Conservation (phyloP, 768 basidiomycete genomes). For the Clathrus columnatus region DNA sequence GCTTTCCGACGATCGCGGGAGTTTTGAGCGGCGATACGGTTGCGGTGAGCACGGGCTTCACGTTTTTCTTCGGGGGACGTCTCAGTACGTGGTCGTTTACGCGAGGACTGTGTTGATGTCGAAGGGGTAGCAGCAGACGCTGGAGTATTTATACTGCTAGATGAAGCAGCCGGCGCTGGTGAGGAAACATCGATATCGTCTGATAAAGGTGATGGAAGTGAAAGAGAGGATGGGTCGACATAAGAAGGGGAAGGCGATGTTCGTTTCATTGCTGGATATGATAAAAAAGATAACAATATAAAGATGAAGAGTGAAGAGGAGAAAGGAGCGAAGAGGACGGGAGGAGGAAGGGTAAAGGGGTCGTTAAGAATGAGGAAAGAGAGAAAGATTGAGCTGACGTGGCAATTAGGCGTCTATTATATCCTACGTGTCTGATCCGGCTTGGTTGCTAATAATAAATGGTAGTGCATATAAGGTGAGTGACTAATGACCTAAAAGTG, state of each 20-base stretch:
- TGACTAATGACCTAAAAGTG: too few species aligned
- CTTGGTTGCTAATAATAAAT: background rate
- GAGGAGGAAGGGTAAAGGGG: background rate
- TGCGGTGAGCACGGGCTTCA: slow-evolving; percentile 83
- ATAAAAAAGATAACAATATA: background rate
- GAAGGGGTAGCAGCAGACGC: slow-evolving; percentile 12
- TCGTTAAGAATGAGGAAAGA: too few species aligned
- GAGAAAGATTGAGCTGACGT: background rate
- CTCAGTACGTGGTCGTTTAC: slow-evolving; percentile 66
- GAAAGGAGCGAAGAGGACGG: background rate
- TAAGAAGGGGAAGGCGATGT: slow-evolving; percentile 16
- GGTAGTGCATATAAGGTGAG: background rate
- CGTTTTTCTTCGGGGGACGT: slow-evolving; percentile 67
- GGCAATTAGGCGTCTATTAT: background rate
- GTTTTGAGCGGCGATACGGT: slow-evolving; percentile 90
- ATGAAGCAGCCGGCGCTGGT: slow-evolving; percentile 12
- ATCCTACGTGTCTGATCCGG: background rate
- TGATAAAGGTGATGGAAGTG: slow-evolving; percentile 28
- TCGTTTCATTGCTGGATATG: background rate
- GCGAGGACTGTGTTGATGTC: slow-evolving; percentile 35
- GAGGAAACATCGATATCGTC: slow-evolving; percentile 25
- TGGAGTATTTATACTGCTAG: slow-evolving; percentile 13
- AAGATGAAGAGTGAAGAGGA: background rate
- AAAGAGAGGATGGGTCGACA: slow-evolving; percentile 32
- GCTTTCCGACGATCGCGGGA: slow-evolving; percentile 85